Conservation (phyloP, 768 basidiomycete species). For the Mycena sanguinolenta region DNA sequence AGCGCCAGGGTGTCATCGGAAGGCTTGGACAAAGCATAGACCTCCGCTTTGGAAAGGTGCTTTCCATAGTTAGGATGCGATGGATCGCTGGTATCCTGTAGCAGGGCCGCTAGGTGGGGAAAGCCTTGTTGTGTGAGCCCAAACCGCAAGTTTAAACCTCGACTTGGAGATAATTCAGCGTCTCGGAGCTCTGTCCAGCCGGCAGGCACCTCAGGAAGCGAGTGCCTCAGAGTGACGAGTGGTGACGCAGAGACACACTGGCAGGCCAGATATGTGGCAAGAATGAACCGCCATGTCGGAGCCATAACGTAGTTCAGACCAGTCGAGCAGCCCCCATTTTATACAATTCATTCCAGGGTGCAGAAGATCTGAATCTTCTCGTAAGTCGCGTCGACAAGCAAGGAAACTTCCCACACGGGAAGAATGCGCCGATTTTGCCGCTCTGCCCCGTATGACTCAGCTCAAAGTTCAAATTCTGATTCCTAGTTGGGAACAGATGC, state of each 20-base stretch:
- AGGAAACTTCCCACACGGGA: not conserved
- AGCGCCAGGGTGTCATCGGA: constrained; percentile 47
- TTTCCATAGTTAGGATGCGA: constrained; percentile 48
- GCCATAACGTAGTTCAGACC: not conserved
- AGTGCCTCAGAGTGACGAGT: constrained; percentile 26
- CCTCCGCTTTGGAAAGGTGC: constrained; percentile 59
- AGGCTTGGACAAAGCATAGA: constrained; percentile 57
- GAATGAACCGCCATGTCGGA: not conserved
- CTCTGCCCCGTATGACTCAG: no score
- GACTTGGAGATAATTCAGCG: constrained; percentile 2
- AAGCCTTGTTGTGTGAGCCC: constrained; percentile 50
- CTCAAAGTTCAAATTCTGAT: no score
- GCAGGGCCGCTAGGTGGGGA: constrained; percentile 45
- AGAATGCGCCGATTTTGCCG: not conserved
- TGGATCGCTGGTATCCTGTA: constrained; percentile 50
- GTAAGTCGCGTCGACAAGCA: no score
- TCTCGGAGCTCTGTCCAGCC: constrained; percentile 28
- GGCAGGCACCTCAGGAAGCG: constrained; percentile 25
- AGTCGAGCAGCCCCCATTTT: not conserved
- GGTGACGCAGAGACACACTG: not conserved
- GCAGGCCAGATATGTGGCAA: not conserved
- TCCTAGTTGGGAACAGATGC: no score
- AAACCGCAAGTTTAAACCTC: constrained; percentile 51
- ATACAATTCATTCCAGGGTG: not conserved
- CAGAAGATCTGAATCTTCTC: no score